Base-by-base conservation (phyloP, 306 rosid species). In the Trifolium fragiferum region DNA sequence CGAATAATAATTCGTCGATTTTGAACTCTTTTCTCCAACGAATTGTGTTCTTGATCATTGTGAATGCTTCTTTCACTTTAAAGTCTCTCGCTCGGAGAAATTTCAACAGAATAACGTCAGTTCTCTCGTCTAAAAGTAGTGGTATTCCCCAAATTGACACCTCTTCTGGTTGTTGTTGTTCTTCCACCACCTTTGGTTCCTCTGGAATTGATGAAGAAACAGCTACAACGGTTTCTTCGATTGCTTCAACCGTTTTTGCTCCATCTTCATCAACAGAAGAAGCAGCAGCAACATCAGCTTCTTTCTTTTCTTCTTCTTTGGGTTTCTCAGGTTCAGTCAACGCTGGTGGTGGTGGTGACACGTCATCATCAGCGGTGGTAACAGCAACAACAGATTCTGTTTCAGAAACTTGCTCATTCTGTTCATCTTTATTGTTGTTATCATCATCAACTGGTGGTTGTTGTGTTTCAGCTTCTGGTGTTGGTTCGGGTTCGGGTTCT, bases 81-180 rank as follows among this genome's bases (percentile, higher is more conserved):
- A 91, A 89, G 21, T 91, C 94, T 68, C 93, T 82, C 0, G 97
- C 97, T 0, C 90, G 78, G 1, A 89, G 86, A 77, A 89, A 91
- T 65, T 91, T 91, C 75, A 91, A 47, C 20, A 91, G 82, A 74
- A 91, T 75, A 5, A 89, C 94, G 27, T 91, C 85, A 61, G 75
- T 86, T n/a, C 87, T 83, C 0, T 87, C 85, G 16, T 91, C 94
- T 4, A 74, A 69, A 3, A 90, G 84, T 4, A 90, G 82, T 5
- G 88, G 86, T 18, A 90, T 75, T 0, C 96, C 93, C 90, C 90
- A 91, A 3, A 91, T 84, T 13, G 84, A 83, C 6, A 87, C 74
- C 69, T 84, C 84, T 50, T 89, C 89, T 0, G 91, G 84, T 27
- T 18, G 20, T 49, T 49, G 8, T 49, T 15, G n/a, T 7, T 40